Base-by-base conservation (phyloP, 1,139 yeast species). In the Tardiomyces depauwii region DNA sequence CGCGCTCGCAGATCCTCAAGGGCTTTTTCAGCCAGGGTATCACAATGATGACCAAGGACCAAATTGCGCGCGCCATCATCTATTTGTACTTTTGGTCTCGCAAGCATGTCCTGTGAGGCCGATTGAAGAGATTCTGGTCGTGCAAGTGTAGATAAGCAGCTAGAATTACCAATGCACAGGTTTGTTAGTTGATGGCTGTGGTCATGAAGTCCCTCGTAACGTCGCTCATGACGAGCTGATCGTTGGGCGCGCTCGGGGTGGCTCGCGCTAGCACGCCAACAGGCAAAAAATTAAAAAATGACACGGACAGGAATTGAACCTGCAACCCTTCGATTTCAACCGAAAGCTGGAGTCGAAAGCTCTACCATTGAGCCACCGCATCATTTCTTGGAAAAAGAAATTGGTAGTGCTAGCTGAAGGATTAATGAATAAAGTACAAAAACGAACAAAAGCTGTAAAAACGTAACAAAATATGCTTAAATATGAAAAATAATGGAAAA, bases 301-400 rank as follows among this genome's bases (percentile, higher is more conserved):
- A 75, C 74, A 74, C 80, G 77, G 80, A 76, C 82, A 76, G 82
- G 82, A 77, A 75, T 77, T 73, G 82, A 77, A 77, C 82, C 81
- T 76, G 81, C 81, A 76, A 74, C 81, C 81, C 74, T 75, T 75
- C 76, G 81, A 76, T 75, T 67, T 67, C 73, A 67, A 51, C 66
- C 5, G 36, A 30, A 36, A 14, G 66, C 75, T 80, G 87, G 87
- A 82, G 80, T 81, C 88, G 80, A 80, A 80, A 78, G 86, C 87
- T 80, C 88, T 80, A 79, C 88, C 88, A 80, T 81, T 80, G 88
- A 81, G 88, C 87, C 86, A 80, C 85, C 82, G 85, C 87, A 78
- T 78, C 86, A 44, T 46, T 49, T 11, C 10, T 30, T 30, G 36
- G 16, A 30, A 13, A 30, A 30, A 30, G n/a, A n/a, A n/a, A n/a